Evolutionary conservation across 2,329 filamentous ascomycete species (phyloP).

Genomic region (Aspergillus thermomutatus): DNA sequence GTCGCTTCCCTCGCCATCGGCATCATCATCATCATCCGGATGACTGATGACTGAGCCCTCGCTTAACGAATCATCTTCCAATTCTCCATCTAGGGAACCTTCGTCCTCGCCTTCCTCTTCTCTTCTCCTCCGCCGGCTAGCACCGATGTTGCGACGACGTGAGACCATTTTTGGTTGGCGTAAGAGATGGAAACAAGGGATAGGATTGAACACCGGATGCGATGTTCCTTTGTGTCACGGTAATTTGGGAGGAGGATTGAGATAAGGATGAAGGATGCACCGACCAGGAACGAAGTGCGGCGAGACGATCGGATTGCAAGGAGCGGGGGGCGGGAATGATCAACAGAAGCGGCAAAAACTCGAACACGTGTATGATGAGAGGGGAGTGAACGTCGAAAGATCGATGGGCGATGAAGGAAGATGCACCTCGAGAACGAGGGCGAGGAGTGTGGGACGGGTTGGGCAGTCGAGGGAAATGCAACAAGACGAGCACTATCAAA

Average conservation of each 20-base stretch:
- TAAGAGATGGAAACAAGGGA: background rate
- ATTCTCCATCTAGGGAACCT: slow-evolving; percentile 46
- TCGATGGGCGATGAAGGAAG: slow-evolving; percentile 4
- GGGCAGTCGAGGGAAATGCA: slow-evolving; percentile 2
- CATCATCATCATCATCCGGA: slow-evolving; percentile 58
- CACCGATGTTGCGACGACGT: slow-evolving; percentile 42
- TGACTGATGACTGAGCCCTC: slow-evolving; percentile 58
- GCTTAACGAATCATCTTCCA: slow-evolving; percentile 62
- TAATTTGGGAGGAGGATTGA: slow-evolving; percentile 6
- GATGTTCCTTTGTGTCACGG: background rate
- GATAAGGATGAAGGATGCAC: slow-evolving; percentile 14
- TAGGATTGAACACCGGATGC: background rate
- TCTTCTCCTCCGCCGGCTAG: slow-evolving; percentile 43
- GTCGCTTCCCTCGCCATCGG: slow-evolving; percentile 58
- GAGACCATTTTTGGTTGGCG: slow-evolving; percentile 37
- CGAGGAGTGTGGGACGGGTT: slow-evolving; percentile 17
- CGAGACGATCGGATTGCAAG: slow-evolving; percentile 22
- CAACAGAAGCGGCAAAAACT: slow-evolving; percentile 10
- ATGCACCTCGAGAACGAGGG: slow-evolving; percentile 18
- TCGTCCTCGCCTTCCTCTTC: slow-evolving; percentile 51
- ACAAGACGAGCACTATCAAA: slow-evolving; percentile 5
- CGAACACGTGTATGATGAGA: slow-evolving; percentile 1
- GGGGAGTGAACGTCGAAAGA: slow-evolving; percentile 1
- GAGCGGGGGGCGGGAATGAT: slow-evolving; percentile 10
- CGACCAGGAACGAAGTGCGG: slow-evolving; percentile 17